phyloP scores from a whole-genome alignment of 257 asterid species.

The Petrea volubilis region DNA sequence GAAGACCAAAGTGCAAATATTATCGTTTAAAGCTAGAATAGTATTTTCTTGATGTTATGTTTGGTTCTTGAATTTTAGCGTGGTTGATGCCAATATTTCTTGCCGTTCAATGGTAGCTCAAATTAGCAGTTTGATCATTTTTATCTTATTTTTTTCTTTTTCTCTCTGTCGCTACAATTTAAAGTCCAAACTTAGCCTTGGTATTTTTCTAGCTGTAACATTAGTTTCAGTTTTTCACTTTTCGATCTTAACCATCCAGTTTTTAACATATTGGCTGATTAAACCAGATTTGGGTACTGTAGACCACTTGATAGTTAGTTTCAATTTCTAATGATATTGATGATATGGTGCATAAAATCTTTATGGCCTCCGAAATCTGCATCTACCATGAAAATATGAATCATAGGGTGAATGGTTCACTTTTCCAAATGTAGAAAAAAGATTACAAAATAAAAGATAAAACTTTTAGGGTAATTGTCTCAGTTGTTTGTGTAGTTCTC shows the following conservation, averaged over 20 bases:
- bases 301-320: no score
- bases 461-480: neutral
- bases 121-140: no score
- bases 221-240: no score
- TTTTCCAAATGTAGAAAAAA: neutral
- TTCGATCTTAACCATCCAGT: no score
- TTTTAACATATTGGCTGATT: no score
- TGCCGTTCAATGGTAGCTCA: no score
- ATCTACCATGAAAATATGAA: neutral
- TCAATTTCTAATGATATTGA: neutral
- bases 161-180: no score
- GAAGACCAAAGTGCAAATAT: neutral
- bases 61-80: no score
- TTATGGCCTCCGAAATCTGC: neutral
- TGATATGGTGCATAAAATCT: neutral
- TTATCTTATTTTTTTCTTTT: no score
- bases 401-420: neutral
- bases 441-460: neutral
- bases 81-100: no score
- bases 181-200: no score
- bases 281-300: neutral
- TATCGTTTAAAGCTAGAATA: neutral
- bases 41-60: neutral
- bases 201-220: no score
- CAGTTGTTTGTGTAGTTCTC: neutral